Evolutionary conservation across 768 basidiomycete species (phyloP).

Genomic region (Kwoniella europaea): DNA sequence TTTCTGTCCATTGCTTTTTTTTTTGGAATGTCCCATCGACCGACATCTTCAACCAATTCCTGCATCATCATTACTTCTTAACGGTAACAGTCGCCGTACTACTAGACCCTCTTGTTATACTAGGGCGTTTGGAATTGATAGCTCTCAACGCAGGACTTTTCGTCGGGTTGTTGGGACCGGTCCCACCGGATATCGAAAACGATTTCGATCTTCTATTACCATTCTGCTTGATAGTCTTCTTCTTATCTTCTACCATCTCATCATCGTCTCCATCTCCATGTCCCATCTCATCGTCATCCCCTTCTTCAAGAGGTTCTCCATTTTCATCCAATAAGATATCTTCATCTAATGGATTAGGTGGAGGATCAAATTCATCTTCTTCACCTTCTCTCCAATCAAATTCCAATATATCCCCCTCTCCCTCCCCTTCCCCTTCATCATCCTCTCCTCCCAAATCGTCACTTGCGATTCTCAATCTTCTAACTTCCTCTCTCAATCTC

Average conservation of each 20-base stretch:
- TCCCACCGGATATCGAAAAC: not conserved
- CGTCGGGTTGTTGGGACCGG: not conserved
- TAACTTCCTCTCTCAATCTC: constrained; percentile 70
- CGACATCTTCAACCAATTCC: not conserved
- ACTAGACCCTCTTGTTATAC: constrained; percentile 5
- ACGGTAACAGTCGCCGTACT: constrained; percentile 4
- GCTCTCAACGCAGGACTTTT: constrained; percentile 22
- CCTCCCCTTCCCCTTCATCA: constrained; percentile 46
- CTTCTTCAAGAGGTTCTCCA: constrained; percentile 45
- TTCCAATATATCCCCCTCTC: constrained; percentile 54
- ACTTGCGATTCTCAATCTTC: constrained; percentile 59
- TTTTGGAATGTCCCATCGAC: too few species aligned
- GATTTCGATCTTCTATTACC: constrained; percentile 19
- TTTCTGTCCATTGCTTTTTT: too few species aligned
- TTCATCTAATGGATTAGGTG: constrained; percentile 58
- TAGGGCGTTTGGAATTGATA: constrained; percentile 7
- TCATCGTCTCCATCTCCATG: constrained; percentile 28
- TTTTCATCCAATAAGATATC: constrained; percentile 9
- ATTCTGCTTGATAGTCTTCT: constrained; percentile 54
- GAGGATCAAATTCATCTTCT: constrained; percentile 57
- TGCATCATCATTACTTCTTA: not conserved
- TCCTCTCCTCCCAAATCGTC: constrained; percentile 30
- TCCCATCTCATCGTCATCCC: constrained; percentile 58
- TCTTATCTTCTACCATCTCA: constrained; percentile 34
- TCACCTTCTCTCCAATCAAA: constrained; percentile 58